Conservation (phyloP, 2,329 filamentous ascomycete species). For the Fusarium sp. region DNA sequence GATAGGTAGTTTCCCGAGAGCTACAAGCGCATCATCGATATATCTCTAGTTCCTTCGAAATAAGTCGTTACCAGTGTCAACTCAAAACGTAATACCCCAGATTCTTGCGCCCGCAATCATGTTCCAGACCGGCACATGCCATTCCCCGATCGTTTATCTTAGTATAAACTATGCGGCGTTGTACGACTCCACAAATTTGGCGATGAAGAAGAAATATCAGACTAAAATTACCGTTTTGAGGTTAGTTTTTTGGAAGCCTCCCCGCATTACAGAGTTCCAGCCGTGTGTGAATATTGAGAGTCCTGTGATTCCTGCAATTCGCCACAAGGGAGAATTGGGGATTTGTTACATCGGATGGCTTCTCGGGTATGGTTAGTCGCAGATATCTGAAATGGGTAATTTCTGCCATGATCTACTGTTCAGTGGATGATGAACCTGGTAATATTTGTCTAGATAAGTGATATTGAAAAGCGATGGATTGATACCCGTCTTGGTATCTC, state of each 20-base stretch:
- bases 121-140: slow-evolving; percentile 17
- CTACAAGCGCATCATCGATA: not conserved
- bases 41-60: not conserved
- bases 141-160: not conserved
- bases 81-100: slow-evolving; percentile 23
- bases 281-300: not conserved
- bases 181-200: not conserved
- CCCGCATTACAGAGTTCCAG: not conserved
- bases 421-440: not conserved
- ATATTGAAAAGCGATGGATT: fast-evolving
- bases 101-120: slow-evolving; percentile 16
- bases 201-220: slow-evolving; percentile 2
- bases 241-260: not conserved
- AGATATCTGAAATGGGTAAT: not conserved
- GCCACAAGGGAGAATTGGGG: not conserved
- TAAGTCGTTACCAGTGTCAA: not conserved
- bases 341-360: not conserved
- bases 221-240: slow-evolving; percentile 2
- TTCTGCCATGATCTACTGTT: not conserved
- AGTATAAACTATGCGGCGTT: not conserved
- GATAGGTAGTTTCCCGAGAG: not conserved
- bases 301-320: not conserved
- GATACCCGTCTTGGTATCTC: not conserved
- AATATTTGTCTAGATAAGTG: not conserved
- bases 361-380: not conserved